These are phyloP conservation scores for Anaeromyces robustus DNA, from an alignment of 192 early-diverging fungal species.

Conservation along the genomic window DNA sequence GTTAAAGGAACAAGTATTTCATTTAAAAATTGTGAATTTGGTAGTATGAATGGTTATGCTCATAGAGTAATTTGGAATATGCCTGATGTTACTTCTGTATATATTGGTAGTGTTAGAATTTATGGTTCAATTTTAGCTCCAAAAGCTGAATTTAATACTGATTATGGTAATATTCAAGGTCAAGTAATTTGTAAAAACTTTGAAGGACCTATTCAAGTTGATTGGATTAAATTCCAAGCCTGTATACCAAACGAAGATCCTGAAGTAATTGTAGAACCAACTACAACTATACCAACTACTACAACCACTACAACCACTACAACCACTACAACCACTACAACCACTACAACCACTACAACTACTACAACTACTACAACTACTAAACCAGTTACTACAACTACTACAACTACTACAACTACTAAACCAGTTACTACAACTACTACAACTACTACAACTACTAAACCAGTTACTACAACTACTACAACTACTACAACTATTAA, in stretches of 20 bases:
- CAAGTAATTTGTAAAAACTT: background rate
- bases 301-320: too few species aligned
- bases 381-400: background rate
- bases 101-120: background rate
- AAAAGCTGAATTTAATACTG: background rate
- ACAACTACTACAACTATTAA: background rate
- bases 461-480: background rate
- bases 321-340: too few species aligned
- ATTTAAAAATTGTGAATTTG: background rate
- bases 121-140: background rate
- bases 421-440: background rate
- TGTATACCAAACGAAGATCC: background rate
- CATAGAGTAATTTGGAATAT: background rate
- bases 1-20: background rate
- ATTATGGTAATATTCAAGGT: background rate
- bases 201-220: background rate
- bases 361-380: background rate
- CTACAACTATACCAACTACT: too few species aligned
- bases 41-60: background rate
- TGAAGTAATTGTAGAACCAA: too few species aligned
- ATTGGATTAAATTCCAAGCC: background rate
- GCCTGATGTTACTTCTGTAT: background rate
- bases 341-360: too few species aligned
- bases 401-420: background rate
- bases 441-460: background rate